Conservation (phyloP, 495 filamentous ascomycete genomes). For the Clavariopsis aquatica region DNA sequence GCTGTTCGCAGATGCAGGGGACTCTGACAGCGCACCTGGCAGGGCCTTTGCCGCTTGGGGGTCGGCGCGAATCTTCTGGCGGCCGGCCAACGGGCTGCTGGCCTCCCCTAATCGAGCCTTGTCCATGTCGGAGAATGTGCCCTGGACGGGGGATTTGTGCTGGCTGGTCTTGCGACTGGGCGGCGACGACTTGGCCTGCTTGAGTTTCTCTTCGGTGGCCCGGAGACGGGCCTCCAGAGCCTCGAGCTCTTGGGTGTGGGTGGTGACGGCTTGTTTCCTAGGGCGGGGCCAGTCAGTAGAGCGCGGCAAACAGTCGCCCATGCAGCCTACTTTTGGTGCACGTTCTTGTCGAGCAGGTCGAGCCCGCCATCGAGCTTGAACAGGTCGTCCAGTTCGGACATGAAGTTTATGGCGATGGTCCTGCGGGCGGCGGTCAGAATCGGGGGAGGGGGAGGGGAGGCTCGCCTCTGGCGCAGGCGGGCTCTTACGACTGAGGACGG, state of each 20-base stretch:
- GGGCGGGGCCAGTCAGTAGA: conserved; percentile 41
- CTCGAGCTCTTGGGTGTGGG: conserved; percentile 78
- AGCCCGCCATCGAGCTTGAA: conserved; percentile 77
- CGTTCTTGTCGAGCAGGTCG: conserved; percentile 70
- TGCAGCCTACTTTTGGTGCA: conserved; percentile 77
- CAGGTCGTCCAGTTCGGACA: conserved; percentile 79
- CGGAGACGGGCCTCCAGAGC: conserved; percentile 78
- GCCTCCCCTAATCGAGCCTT: conserved; percentile 16
- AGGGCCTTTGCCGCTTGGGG: conserved; percentile 17
- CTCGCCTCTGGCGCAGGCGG: not conserved
- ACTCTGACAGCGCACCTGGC: conserved; percentile 34
- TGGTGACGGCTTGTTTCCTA: conserved; percentile 71
- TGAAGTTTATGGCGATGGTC: conserved; percentile 85
- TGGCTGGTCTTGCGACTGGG: conserved; percentile 32
- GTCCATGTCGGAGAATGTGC: conserved; percentile 27
- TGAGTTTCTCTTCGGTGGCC: conserved; percentile 80
- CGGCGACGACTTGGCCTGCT: conserved; percentile 44
- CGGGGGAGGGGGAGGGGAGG: conserved; percentile 20
- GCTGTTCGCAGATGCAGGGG: conserved; percentile 31
- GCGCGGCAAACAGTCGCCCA: conserved; percentile 22
- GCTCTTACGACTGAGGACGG: conserved; percentile 72
- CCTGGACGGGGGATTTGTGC: conserved; percentile 23
- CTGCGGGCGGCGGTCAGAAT: conserved; percentile 50
- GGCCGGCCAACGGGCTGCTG: conserved; percentile 21
- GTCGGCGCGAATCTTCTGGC: conserved; percentile 7